phyloP scores from a whole-genome alignment of 176 grass and related monocot genomes.

The Lolium multiflorum region DNA sequence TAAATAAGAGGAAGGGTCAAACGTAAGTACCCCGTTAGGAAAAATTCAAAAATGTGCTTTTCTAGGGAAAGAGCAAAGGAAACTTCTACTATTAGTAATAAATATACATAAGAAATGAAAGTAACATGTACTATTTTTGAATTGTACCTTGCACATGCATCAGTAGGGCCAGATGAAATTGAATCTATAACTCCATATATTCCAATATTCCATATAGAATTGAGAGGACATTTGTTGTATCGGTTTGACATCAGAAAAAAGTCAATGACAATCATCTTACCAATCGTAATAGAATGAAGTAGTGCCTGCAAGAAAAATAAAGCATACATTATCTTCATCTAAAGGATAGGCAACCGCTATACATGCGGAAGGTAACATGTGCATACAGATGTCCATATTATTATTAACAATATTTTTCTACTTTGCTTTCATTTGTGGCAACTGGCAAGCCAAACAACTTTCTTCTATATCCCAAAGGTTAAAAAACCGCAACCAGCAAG shows the following conservation, averaged over 20 bases:
- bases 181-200: conserved; percentile 94
- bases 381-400: not conserved
- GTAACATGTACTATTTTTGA: conserved; percentile 76
- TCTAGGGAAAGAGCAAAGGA: conserved; percentile 1
- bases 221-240: conserved; percentile 89
- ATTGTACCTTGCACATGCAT: conserved; percentile 74
- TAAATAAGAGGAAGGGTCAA: conserved; percentile 43
- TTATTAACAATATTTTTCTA: conserved; percentile 1
- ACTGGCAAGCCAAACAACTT: no score
- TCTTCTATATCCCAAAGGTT: no score
- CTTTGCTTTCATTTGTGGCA: conserved; percentile 2
- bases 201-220: conserved; percentile 95
- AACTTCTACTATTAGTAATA: not conserved
- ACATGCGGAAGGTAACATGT: not conserved
- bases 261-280: conserved; percentile 99
- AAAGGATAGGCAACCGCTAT: conserved; percentile 17
- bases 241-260: conserved; percentile 98
- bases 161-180: conserved; percentile 81
- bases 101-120: conserved; percentile 32
- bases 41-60: conserved; percentile 1
- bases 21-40: conserved; percentile 12
- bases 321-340: conserved; percentile 11
- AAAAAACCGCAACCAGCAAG: no score
- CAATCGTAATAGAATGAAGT: conserved; percentile 91
- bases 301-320: conserved; percentile 67